Conservation (phyloP, 805 yeast species). For the Candida sithepensis region DNA sequence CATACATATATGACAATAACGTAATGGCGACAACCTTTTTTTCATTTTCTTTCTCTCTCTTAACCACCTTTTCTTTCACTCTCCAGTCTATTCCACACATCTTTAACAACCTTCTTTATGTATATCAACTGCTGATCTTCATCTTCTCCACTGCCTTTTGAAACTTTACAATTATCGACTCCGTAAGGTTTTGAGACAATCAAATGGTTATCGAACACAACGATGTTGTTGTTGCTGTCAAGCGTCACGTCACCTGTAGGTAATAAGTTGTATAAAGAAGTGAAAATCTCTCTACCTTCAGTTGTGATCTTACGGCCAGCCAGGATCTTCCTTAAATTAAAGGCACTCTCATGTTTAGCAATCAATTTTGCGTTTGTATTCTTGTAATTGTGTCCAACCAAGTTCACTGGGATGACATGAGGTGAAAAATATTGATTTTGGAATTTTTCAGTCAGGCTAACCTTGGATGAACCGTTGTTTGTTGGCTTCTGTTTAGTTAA, state of each 20-base stretch:
- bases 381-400: constrained; percentile 17
- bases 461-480: constrained; percentile 3
- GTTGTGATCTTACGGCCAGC: constrained; percentile 20
- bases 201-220: constrained; percentile 35
- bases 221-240: constrained; percentile 32
- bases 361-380: constrained; percentile 15
- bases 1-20: neutral
- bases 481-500: constrained; percentile 37
- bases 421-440: constrained; percentile 18
- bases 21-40: too few species aligned
- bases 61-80: constrained; percentile 51
- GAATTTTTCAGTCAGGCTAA: constrained; percentile 22
- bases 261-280: constrained; percentile 23
- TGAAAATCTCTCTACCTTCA: constrained; percentile 28
- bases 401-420: constrained; percentile 13
- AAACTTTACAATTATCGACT: constrained; percentile 28
- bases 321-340: constrained; percentile 19
- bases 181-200: constrained; percentile 37
- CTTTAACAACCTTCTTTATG: constrained; percentile 47
- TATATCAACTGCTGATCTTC: constrained; percentile 28
- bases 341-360: constrained; percentile 21
- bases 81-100: constrained; percentile 44
- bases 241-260: constrained; percentile 34
- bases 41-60: too few species aligned
- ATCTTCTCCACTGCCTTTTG: constrained; percentile 19